Conservation (phyloP, 2,329 filamentous ascomycete species). For the Septoria linicola region DNA sequence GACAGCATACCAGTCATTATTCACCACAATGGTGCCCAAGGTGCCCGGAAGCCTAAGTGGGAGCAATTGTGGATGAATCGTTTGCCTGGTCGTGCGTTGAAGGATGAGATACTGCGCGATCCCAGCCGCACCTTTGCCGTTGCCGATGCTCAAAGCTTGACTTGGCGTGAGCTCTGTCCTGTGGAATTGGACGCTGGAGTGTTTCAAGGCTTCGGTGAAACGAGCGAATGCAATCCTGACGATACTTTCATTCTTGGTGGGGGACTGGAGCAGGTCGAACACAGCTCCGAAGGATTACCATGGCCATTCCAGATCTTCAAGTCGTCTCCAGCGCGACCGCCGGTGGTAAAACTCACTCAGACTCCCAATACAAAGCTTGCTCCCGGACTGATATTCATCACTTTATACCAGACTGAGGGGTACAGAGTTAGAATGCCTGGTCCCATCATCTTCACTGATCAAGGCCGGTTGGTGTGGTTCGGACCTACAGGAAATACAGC, state of each 20-base stretch:
- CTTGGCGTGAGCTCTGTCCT: no score
- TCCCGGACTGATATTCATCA: conserved; percentile 28
- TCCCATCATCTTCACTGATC: conserved; percentile 22
- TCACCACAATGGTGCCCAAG: no score
- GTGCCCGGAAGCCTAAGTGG: no score
- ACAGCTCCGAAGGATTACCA: neutral
- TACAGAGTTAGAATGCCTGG: conserved; percentile 16
- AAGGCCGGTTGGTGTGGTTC: conserved; percentile 28
- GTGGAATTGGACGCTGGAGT: no score
- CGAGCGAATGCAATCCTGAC: neutral
- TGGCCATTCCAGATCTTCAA: conserved; percentile 22
- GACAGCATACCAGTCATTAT: no score
- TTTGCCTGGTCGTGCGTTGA: no score
- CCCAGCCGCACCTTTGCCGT: neutral
- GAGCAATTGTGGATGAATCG: no score
- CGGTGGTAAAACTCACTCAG: conserved; percentile 16
- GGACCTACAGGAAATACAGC: conserved; percentile 19
- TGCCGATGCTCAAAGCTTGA: no score
- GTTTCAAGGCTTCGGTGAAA: no score
- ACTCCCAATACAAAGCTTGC: conserved; percentile 8
- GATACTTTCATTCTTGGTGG: neutral
- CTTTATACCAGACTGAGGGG: conserved; percentile 15
- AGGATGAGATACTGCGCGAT: neutral
- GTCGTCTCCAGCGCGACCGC: conserved; percentile 14
- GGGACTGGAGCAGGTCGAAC: conserved; percentile 1